phyloP scores from a whole-genome alignment of 2,329 filamentous ascomycete genomes.

The Myriosclerotinia scirpicola region DNA sequence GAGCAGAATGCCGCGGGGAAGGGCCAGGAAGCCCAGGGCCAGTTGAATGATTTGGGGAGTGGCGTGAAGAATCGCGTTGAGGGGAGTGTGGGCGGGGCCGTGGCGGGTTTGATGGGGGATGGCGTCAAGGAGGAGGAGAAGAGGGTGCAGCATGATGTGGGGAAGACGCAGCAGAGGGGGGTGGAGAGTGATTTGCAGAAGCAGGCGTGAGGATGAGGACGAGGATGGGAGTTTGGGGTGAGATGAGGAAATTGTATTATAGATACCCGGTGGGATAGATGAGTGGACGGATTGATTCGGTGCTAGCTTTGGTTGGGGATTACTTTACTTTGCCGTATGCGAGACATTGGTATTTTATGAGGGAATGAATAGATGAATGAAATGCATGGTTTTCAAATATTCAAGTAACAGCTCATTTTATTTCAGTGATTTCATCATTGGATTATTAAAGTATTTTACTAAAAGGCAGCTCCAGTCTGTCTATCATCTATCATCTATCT shows the following conservation, averaged over 20 bases:
- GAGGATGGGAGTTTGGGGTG: background rate
- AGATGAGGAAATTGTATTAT: background rate
- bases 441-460: background rate
- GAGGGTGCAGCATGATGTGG: slow-evolving; percentile 69
- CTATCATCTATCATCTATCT: background rate
- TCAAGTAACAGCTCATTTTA: background rate
- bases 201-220: slow-evolving; percentile 37
- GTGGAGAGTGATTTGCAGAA: slow-evolving; percentile 80
- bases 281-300: too few species aligned
- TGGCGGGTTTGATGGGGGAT: slow-evolving; percentile 74
- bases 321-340: background rate
- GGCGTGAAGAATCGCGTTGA: slow-evolving; percentile 67
- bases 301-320: background rate
- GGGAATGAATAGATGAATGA: background rate
- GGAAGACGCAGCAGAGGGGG: slow-evolving; percentile 81
- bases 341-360: background rate
- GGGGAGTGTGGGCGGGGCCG: slow-evolving; percentile 69
- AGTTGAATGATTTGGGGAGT: slow-evolving; percentile 69
- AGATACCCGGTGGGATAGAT: slow-evolving; percentile 1
- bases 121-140: slow-evolving; percentile 62
- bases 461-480: too few species aligned
- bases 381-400: background rate
- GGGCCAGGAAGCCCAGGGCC: slow-evolving; percentile 78
- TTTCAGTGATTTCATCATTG: background rate
- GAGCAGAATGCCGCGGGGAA: slow-evolving; percentile 80